Base-by-base conservation (phyloP, 129 eudicot species). In the Arctium minus region DNA sequence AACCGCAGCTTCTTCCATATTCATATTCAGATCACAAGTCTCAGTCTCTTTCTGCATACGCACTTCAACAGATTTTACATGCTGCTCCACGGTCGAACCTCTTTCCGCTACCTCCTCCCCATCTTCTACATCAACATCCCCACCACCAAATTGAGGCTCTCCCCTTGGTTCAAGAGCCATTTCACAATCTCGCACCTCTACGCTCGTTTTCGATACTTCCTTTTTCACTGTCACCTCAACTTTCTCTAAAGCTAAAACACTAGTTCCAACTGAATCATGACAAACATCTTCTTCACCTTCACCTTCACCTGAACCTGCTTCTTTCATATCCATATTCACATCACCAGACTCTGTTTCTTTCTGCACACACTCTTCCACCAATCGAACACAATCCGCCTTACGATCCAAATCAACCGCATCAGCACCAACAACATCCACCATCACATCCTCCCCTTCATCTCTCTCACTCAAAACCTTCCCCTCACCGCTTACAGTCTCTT, bases 391-490 rank as follows among this genome's bases (percentile, higher is more conserved):
- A 17, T 50, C 88, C 65, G 7, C 22, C 36, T 80, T 74, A 10
- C 82, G 37, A 70, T n/a, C 85, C 48, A 42, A 27, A 35, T 76
- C 85, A 73, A 46, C 83, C 78, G 88, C 91, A 77, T 91, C 97
- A 12, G 89, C 86, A 75, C 93, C 90, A 13, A 81, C 93, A 30
- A 90, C 87, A 77, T 90, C 97, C 71, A 92, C 97, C 93, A 94
- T 80, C 75, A 85, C 80, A 85, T 93, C 96, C 40, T 81, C 94
- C 6, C 75, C 88, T 48, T 84, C 83, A 38, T 73, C 86, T 29
- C 77, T 86, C 85, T 27, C 89, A 71, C 74, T 70, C 36, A 67
- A 86, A 79, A 79, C 46, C 80, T 64, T 79, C 56, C 35, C 79
- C 60, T 53, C 69, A 56, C 15, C 82, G 35, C 68, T 75, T 31